These are phyloP conservation scores for Salicornia ramosissima DNA, from an alignment of 148 eudicot genomes.

Conservation along the genomic window DNA sequence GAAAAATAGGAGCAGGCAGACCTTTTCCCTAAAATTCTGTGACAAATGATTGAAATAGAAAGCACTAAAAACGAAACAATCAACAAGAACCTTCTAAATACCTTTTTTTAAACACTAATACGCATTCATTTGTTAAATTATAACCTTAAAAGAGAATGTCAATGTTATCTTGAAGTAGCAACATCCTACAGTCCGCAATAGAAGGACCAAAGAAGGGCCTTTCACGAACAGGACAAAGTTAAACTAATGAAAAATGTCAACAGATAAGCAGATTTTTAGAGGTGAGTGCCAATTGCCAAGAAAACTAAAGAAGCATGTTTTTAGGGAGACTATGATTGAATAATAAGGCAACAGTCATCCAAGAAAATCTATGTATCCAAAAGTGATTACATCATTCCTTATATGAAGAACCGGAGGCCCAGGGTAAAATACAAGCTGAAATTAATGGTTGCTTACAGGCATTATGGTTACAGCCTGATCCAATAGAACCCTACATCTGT, in stretches of 20 bases:
- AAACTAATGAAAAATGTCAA: too few relatives aligned
- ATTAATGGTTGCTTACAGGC: slow-evolving; percentile 52
- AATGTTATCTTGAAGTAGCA: neutral
- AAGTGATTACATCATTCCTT: neutral
- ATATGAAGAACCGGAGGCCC: neutral
- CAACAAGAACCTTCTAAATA: neutral
- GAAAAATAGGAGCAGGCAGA: too few relatives aligned
- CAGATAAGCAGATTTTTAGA: too few relatives aligned
- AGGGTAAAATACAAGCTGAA: neutral
- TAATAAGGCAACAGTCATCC: neutral
- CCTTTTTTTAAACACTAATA: neutral
- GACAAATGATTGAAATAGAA: too few relatives aligned
- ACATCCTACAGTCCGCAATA: neutral
- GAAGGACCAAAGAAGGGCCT: too few relatives aligned
- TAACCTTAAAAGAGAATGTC: neutral
- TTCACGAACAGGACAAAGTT: too few relatives aligned
- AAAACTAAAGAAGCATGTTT: neutral
- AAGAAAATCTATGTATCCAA: neutral
- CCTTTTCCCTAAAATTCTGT: too few relatives aligned
- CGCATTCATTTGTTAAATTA: neutral
- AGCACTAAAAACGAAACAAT: too few relatives aligned
- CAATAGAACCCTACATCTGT: slow-evolving; percentile 44
- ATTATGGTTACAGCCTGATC: slow-evolving; percentile 59
- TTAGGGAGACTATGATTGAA: neutral
- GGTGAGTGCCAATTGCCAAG: too few relatives aligned